Evolutionary conservation across 2,329 filamentous ascomycete species (phyloP), one percentile per base, ranked within the genome.

Genomic region (Teratosphaeria destructans): DNA sequence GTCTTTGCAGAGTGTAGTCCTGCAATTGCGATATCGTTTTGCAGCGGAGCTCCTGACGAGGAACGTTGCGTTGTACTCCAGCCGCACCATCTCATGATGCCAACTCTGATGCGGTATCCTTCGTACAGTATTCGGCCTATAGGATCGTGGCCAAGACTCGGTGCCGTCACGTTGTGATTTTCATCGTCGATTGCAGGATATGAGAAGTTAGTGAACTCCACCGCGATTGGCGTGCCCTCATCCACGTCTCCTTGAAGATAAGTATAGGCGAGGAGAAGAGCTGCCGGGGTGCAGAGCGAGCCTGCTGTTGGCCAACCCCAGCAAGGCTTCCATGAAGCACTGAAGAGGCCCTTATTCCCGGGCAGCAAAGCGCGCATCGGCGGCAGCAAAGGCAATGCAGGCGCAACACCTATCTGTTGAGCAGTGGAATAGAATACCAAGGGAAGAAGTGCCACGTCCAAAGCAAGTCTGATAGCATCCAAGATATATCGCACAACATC

Each of bases 361-460:
- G 3, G 62, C 59, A 3, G 64, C 14, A 68, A 64, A 10, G 54
- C 55, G 3, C 56, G 61, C 53, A 62, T 55, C 1, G 65, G 52
- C 23, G 67, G 66, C 5, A 68, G 59, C 7, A 65, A 56, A 23
- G 67, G 65, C 1, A 62, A 60, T 1, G 60, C 55, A 12, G 69
- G 66, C 10, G 67, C 65, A 12, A 71, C 58, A 12, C 65, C 62
- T 3, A 69, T 59, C n/a, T 60, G 61, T 29, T 70, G 68, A 8
- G 67, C 65, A 26, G 55, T 60, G 26, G 64, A 62, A 58, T 69
- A 61, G 57, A 61, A 68, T 34, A 67, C 59, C 43, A 70, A 62
- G 14, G 69, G 69, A 11, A 70, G 63, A 14, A 71, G 54, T 6
- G 60, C 55, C 10, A 65, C 53, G 35, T 68, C 68, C 35, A 68